phyloP scores from a whole-genome alignment of 176 grass and related monocot species.

The Microstegium vimineum region DNA sequence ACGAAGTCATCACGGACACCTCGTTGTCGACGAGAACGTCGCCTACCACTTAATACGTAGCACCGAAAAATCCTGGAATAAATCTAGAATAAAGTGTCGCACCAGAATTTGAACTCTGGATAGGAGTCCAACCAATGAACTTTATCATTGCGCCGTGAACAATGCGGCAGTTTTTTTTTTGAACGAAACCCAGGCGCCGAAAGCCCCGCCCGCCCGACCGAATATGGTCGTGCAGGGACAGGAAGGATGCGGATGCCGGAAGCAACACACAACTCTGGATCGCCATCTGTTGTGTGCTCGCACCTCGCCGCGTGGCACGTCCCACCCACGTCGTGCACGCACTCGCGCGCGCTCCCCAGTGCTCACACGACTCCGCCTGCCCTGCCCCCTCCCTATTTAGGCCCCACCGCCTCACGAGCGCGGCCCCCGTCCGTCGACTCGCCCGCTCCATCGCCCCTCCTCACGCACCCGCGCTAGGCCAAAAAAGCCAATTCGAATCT shows the following conservation, averaged over 20 bases:
- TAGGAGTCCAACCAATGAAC: too few species aligned
- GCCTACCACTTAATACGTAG: too few species aligned
- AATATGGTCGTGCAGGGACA: not conserved
- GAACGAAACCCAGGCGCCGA: too few species aligned
- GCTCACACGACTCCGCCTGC: not conserved
- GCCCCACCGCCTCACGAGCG: not conserved
- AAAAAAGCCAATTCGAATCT: constrained; percentile 27
- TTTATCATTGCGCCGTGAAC: too few species aligned
- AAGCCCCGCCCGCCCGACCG: not conserved
- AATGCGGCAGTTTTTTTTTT: too few species aligned
- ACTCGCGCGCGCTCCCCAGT: not conserved
- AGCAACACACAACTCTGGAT: not conserved
- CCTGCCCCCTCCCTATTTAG: constrained; percentile 21
- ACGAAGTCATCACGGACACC: too few species aligned
- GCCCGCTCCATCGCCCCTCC: not conserved
- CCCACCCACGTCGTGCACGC: not conserved
- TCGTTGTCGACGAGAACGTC: too few species aligned
- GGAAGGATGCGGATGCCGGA: not conserved
- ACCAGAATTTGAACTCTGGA: too few species aligned
- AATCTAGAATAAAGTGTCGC: too few species aligned
- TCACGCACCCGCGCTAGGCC: not conserved
- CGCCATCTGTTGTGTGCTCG: not conserved
- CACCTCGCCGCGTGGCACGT: not conserved
- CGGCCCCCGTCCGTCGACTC: not conserved
- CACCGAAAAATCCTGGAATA: too few species aligned